A percentile compares a stretch with the other conserved stretches of the same genome.
Evolutionary conservation across 306 rosid species (phyloP).

Genomic region (Astragalus membranaceus): DNA sequence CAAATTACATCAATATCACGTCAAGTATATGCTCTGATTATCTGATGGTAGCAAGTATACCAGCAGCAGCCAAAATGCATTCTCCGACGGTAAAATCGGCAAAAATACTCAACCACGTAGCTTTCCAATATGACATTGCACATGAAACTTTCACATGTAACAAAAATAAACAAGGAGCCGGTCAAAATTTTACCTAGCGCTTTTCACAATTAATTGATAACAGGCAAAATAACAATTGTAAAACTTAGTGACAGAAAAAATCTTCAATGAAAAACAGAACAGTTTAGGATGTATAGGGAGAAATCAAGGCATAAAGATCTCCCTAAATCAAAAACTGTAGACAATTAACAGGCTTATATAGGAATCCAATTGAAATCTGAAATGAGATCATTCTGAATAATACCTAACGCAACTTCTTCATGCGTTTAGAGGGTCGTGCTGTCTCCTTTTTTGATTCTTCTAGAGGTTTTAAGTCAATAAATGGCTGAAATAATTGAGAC

Average conservation of each 20-base stretch:
- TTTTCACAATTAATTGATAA: not conserved
- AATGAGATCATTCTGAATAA: not conserved
- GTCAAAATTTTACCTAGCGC: not conserved
- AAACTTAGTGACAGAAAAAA: not conserved
- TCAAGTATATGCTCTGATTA: not conserved
- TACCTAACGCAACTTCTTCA: conserved; percentile 53
- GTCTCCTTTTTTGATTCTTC: conserved; percentile 71
- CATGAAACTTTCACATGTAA: not conserved
- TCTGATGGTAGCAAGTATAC: not conserved
- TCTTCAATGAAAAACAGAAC: not conserved
- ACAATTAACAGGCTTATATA: not conserved
- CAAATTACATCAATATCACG: not conserved
- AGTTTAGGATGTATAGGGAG: not conserved
- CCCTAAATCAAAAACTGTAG: not conserved
- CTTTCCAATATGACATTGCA: not conserved
- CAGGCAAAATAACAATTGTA: not conserved
- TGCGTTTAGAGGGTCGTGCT: conserved; percentile 58
- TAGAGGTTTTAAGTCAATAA: conserved; percentile 54
- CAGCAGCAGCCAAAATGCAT: not conserved
- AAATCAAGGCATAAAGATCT: not conserved
- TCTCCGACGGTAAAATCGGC: not conserved
- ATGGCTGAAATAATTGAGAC: conserved; percentile 66
- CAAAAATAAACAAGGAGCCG: not conserved
- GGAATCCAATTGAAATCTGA: conserved; percentile 2
- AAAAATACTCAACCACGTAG: not conserved